A percentile compares a stretch with the other conserved stretches of the same genome.
phyloP scores from a whole-genome alignment of 2,329 filamentous ascomycete species.

The Aspergillus sojae region DNA sequence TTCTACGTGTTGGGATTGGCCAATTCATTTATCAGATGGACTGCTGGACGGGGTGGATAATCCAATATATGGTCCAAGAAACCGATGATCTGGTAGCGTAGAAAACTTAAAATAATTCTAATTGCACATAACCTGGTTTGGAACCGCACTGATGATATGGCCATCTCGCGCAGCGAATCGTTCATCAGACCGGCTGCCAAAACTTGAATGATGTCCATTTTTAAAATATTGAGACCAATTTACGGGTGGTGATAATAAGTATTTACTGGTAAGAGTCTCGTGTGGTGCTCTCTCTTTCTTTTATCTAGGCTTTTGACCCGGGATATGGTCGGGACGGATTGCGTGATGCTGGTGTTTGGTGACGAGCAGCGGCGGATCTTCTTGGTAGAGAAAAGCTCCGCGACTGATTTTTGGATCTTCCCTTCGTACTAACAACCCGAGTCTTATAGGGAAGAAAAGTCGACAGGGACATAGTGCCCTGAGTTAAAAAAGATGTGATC shows the following conservation, averaged over 20 bases:
- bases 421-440: not conserved
- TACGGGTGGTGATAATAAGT: not conserved
- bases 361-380: not conserved
- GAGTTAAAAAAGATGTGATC: not conserved
- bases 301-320: not conserved
- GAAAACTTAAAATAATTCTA: not conserved
- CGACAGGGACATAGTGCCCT: not conserved
- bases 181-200: no score
- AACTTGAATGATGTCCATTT: not conserved
- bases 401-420: not conserved
- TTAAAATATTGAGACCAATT: not conserved
- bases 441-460: no score
- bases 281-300: not conserved
- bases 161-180: accelerated
- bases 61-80: not conserved
- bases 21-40: not conserved
- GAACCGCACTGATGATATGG: not conserved
- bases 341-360: not conserved
- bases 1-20: not conserved
- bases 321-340: not conserved
- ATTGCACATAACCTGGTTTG: not conserved
- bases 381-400: not conserved
- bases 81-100: not conserved
- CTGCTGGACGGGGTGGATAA: not conserved
- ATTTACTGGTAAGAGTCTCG: not conserved